Evolutionary conservation across 2,329 filamentous ascomycete species (phyloP), one percentile per base, ranked within the genome.

Genomic region (Phyllosticta paracitricarpa): DNA sequence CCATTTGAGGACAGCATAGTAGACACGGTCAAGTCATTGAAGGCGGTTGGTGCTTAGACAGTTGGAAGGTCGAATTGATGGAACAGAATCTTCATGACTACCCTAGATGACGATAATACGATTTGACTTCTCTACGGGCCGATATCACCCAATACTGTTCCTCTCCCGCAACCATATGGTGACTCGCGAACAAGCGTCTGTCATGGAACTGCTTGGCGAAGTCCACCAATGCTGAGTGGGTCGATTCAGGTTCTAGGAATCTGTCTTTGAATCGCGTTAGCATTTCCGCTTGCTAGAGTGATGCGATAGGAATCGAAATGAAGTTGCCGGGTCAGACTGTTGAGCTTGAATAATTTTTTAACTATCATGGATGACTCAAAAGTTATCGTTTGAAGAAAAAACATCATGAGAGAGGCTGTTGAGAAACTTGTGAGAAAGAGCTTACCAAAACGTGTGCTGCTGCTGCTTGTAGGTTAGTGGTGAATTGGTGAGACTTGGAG

Each of bases 1-100:
- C 71, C 72, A 0, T 73, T 89, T 52, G 81, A 87, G 68, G 74
- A 83, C 68, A 82, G 78, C 57, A 79, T 89, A 59, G 72, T 77
- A 22, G 86, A 88, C 72, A 81, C 83, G 5, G 83, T 87, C 19
- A 83, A 83, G 73, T 86, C 82, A 33, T 71, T 91, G 67, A 80
- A 87, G 69, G 75, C 73, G 48, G 78, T 81, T 54, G 79, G 79
- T 0, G 74, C 78, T 58, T 81, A 72, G 63, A 40, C 7, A 33
- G 30, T 6, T 1, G 30, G 30, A 33, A 17, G 33, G 14, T 40
- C 4, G 33, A 40, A 51, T 7, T 51, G 19, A 12, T 22, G 19
- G 19, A 12, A 22, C 48, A 51, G 6, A 22, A n/a, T 8, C 10
- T 40, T 40, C 14, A 40, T 40, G 33, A 40, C 33, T 40, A 40